Evolutionary conservation across 1,284 basidiomycete species (phyloP).

Genomic region (Malassezia sp.): DNA sequence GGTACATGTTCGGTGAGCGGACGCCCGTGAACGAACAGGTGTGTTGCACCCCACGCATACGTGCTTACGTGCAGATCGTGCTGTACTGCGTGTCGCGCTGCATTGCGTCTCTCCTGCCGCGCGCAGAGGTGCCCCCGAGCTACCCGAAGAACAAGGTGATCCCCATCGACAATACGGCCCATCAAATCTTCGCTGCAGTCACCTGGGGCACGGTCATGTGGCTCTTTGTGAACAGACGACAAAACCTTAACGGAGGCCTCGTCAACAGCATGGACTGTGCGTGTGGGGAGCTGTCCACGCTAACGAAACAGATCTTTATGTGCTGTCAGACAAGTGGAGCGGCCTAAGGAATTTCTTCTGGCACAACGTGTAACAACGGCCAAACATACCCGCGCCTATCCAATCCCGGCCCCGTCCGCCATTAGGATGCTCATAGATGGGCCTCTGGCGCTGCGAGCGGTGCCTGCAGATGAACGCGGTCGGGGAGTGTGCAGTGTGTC

Average conservation of each 20-base stretch:
- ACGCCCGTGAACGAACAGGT: conserved; percentile 98
- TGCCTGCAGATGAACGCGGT: too few relatives aligned
- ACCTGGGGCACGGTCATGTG: conserved; percentile 98
- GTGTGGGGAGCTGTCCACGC: conserved; percentile 13
- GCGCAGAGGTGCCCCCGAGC: conserved; percentile 29
- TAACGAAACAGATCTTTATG: conserved; percentile 36
- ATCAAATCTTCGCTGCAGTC: conserved; percentile 75
- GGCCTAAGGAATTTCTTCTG: conserved; percentile 42
- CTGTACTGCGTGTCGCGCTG: conserved; percentile 56
- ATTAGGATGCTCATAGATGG: too few relatives aligned
- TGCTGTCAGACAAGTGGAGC: conserved; percentile 44
- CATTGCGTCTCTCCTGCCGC: conserved; percentile 38
- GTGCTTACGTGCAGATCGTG: conserved; percentile 62
- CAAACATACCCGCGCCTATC: neutral
- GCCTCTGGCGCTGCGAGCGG: too few relatives aligned
- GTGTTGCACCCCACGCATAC: conserved; percentile 45
- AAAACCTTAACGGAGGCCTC: conserved; percentile 87
- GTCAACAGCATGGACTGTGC: conserved; percentile 50
- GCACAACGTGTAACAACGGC: conserved; percentile 41
- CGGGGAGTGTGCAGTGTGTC: too few relatives aligned
- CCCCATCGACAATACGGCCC: conserved; percentile 57
- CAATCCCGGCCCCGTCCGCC: too few relatives aligned
- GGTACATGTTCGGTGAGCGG: conserved; percentile 81
- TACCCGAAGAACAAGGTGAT: conserved; percentile 37
- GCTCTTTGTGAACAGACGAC: conserved; percentile 71